Conservation (phyloP, 345 rosid species). For the Toxicodendron radicans region DNA sequence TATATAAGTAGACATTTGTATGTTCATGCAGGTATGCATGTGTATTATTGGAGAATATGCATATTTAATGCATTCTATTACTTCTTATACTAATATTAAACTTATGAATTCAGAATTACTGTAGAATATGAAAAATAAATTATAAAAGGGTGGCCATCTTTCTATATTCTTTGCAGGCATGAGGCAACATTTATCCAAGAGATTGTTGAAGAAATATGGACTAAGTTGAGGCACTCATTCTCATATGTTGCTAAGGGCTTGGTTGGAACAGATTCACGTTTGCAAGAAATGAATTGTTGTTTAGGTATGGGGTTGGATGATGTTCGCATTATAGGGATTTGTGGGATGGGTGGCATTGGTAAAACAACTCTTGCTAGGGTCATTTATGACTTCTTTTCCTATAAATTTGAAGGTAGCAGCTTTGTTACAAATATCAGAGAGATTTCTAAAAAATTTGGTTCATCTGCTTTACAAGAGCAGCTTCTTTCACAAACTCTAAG, state of each 20-base stretch:
- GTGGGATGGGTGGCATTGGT: slow-evolving; percentile 28
- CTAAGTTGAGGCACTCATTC: neutral
- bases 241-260: neutral
- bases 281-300: neutral
- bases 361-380: slow-evolving; percentile 11
- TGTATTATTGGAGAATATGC: too few relatives aligned
- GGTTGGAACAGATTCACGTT: slow-evolving; percentile 19
- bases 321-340: slow-evolving; percentile 12
- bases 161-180: slow-evolving; percentile 15
- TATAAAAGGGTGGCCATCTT: neutral
- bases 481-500: neutral
- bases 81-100: too few relatives aligned
- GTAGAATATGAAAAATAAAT: neutral
- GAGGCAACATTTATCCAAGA: slow-evolving; percentile 21
- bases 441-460: neutral
- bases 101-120: neutral
- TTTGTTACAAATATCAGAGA: neutral
- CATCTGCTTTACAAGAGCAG: too few relatives aligned
- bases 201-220: slow-evolving; percentile 16
- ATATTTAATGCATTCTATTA: too few relatives aligned
- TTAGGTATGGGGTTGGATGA: slow-evolving; percentile 10
- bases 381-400: neutral
- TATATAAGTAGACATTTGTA: neutral
- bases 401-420: neutral
- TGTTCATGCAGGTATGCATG: neutral